Percentiles rank a stretch among this genome's conserved stretches.
These are phyloP conservation scores for Moesziomyces sp. DNA, from an alignment of 1,284 basidiomycete species.

Conservation along the genomic window DNA sequence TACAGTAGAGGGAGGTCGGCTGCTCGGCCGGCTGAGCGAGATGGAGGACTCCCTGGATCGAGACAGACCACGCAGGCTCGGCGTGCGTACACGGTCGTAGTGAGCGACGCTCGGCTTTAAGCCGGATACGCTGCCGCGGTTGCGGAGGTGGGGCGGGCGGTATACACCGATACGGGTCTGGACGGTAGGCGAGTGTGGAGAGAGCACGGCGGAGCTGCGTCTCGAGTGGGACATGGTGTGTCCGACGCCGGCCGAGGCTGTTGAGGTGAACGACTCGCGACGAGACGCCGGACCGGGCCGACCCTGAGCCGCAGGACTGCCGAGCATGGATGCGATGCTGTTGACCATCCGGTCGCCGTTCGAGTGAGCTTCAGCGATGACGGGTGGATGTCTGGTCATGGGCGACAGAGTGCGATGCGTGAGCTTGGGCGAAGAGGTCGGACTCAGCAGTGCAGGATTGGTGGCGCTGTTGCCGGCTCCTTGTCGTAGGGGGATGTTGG, in stretches of 20 bases:
- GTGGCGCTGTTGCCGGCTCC: background rate
- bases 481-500: conserved; percentile 20
- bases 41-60: conserved; percentile 53
- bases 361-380: conserved; percentile 20
- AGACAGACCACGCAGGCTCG: conserved; percentile 52
- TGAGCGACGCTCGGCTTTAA: conserved; percentile 55
- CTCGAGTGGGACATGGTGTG: conserved; percentile 46
- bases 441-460: conserved; percentile 26
- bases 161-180: conserved; percentile 48
- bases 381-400: conserved; percentile 25
- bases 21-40: conserved; percentile 41
- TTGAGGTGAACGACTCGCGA: conserved; percentile 44
- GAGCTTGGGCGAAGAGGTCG: conserved; percentile 40
- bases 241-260: conserved; percentile 24
- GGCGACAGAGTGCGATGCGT: conserved; percentile 38
- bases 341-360: conserved; percentile 33
- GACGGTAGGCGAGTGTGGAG: conserved; percentile 33
- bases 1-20: conserved; percentile 43
- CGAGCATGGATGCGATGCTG: conserved; percentile 46
- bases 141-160: conserved; percentile 55
- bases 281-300: conserved; percentile 35
- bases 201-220: conserved; percentile 41
- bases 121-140: conserved; percentile 40
- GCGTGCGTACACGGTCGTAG: conserved; percentile 58
- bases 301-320: conserved; percentile 6